Evolutionary conservation across 2,329 filamentous ascomycete genomes (phyloP), one percentile per base, ranked within the genome.

Genomic region (Teratosphaeria pseudoeucalypti): DNA sequence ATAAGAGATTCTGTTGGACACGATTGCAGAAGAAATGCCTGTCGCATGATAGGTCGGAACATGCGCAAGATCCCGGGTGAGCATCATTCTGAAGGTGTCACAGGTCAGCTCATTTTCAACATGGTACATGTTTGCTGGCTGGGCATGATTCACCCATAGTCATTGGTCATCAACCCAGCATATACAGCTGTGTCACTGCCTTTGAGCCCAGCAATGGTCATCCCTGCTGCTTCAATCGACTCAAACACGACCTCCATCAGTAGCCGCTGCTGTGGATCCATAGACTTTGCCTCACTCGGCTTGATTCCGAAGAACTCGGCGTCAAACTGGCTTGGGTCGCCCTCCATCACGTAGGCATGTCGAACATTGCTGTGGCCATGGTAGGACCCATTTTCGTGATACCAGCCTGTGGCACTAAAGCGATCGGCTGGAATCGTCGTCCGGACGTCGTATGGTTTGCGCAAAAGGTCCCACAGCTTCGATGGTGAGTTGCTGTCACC

Each of bases 261-360:
- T 9, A 56, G 19, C 14, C 54, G 29, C 9, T 34, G 27, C 29
- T 34, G 32, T 6, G 54, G 54, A 39, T 56, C 54, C 7, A 56
- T 34, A 5, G 32, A 23, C 9, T 34, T 19, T 11, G 54, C 54
- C 19, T 71, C 69, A 26, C 66, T 56, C 14, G 69, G 71, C 11
- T 65, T 69, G 65, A 77, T 75, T 53, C 74, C 71, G 66, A 78
- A 78, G 59, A 77, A 75, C 0, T 63, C 63, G 2, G 71, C 10
- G 14, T 47, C 39, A 16, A 47, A 47, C 6, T 10, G 6, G 6
- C 39, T 10, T 6, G n/a, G 10, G 0, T 75, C 72, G 3, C 71
- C 55, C 14, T 74, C 66, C n/a, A 77, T 66, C 34, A 72, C 77
- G 56, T 70, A 73, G 1, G 75, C 74, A 55, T 71, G 74, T 6